Base-by-base conservation (phyloP, 2,329 filamentous ascomycete species). In the Purpureocillium takamizusanense region DNA sequence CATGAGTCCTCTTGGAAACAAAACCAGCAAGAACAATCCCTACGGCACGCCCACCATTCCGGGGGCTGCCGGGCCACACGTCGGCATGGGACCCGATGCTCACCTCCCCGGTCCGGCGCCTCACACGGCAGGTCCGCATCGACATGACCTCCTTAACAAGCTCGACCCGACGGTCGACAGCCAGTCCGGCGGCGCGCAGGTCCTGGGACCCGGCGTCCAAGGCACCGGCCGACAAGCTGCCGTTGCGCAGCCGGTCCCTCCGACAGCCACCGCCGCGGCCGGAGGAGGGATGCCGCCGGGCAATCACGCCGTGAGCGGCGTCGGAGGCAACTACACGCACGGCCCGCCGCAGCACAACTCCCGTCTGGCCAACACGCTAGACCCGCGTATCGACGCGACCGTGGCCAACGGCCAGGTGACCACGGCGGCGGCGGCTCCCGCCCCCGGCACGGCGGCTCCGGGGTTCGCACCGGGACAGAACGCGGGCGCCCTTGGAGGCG, bases 381-480 rank as follows among this genome's bases (percentile, higher is more conserved):
- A 73, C 44, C 67, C 68, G 12, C 53, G 66, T 18, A 60, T 70
- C 30, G 67, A 73, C 45, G 66, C 63, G 8, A 30, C 40, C 2
- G 15, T 12, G 33, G 33, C 33, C 14, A 28, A 15, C 23, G 21
- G 18, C 12, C 14, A 14, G 8, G 13, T 10, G 21, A 25, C 21
- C 21, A 25, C 21, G 10, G 21, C 21, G 21, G 21, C 21, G 21
- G n/a, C n/a, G n/a, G n/a, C n/a, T n/a, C n/a, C n/a, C n/a, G n/a
- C n/a, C 21, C 15, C 4, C 34, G 35, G 10, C 25, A 7, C n/a
- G 18, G 23, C 16, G 21, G 31, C 6, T 21, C 25, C 6, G 30
- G 34, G 5, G 31, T 27, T 12, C n/a, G 29, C 7, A 23, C 40
- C 4, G 33, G 40, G 7, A 17, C n/a, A 7, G n/a, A 36, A 5